Conservation (phyloP, 352 stramenopile genomes). For the Phytopythium chamaehyphon region DNA sequence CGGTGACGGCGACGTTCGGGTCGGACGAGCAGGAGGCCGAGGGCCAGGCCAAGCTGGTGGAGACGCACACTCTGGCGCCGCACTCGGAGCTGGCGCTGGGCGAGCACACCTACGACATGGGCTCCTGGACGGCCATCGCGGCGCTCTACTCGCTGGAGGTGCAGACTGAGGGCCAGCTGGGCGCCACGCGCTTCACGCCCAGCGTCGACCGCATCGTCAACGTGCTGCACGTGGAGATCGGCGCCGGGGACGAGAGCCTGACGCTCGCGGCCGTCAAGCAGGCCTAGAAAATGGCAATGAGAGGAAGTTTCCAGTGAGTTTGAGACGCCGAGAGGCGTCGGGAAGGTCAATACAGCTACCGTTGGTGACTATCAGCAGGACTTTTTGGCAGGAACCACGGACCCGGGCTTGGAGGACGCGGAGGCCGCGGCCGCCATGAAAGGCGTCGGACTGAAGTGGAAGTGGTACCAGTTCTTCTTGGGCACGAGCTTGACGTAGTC, state of each 20-base stretch:
- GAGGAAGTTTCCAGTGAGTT: neutral
- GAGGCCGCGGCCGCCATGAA: conserved; percentile 7
- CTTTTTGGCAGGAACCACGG: no score
- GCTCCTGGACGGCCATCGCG: conserved; percentile 57
- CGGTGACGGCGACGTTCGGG: conserved; percentile 61
- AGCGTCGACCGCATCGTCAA: conserved; percentile 49
- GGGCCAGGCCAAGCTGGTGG: conserved; percentile 61
- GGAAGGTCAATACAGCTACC: conserved; percentile 1
- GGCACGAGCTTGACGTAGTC: conserved; percentile 11
- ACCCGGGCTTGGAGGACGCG: no score
- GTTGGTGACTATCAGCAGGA: no score
- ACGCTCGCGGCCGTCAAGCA: conserved; percentile 35
- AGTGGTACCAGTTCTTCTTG: conserved; percentile 21
- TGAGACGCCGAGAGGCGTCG: no score
- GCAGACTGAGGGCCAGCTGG: conserved; percentile 27
- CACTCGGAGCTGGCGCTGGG: conserved; percentile 31
- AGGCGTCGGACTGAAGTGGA: conserved; percentile 13
- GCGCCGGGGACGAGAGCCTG: conserved; percentile 24
- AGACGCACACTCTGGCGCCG: conserved; percentile 45
- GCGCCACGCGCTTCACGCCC: conserved; percentile 48
- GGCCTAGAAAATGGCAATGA: conserved; percentile 11
- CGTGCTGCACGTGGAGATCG: conserved; percentile 61
- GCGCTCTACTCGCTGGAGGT: conserved; percentile 58
- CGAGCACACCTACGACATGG: conserved; percentile 81
- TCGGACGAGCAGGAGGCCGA: conserved; percentile 63